Base-by-base conservation (phyloP, 805 yeast species). In the Suhomyces tanzawaensis region DNA sequence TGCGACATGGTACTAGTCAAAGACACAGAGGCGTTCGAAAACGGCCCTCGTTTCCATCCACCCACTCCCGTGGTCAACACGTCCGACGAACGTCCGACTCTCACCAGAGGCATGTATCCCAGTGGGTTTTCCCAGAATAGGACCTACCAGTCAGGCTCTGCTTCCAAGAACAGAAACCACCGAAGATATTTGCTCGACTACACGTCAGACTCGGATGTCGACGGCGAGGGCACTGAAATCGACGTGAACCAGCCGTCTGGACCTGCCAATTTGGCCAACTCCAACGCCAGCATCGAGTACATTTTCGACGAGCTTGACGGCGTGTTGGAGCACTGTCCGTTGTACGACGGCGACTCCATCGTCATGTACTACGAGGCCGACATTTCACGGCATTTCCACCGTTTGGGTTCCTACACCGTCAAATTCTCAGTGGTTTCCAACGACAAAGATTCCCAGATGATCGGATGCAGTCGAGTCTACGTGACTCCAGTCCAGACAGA, bases 391-490 rank as follows among this genome's bases (percentile, higher is more conserved):
- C 77, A 32, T 43, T 66, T 19, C 42, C 62, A 66, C 12, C 53
- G 56, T 4, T 57, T 76, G 36, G 80, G 81, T 0, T 67, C 79
- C 1, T 77, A 71, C 46, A 53, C 60, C 3, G 65, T 69, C 7
- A 42, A 52, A 26, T 66, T 76, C 43, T 52, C 72, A 3, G 57
- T 76, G 7, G 55, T 76, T 14, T 56, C 66, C 16, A 69, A 74
- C 33, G 66, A 64, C 36, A 53, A 49, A 2, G 43, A 51, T 6
- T 64, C 69, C 14, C 37, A 50, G 2, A 41, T 66, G 3, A 49
- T 80, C 8, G 79, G 77, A 2, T 82, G 86, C 44, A 56, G 70
- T 15, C 48, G 56, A 13, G 56, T 73, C 4, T 66, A 67, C 44
- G 69, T 76, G 5, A 76, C 84, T 1, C 81, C 83, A 0, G 66